Evolutionary conservation across 176 grass and related monocot species (phyloP), one percentile per base, ranked within the genome.

Genomic region (Aegilops sharonensis): DNA sequence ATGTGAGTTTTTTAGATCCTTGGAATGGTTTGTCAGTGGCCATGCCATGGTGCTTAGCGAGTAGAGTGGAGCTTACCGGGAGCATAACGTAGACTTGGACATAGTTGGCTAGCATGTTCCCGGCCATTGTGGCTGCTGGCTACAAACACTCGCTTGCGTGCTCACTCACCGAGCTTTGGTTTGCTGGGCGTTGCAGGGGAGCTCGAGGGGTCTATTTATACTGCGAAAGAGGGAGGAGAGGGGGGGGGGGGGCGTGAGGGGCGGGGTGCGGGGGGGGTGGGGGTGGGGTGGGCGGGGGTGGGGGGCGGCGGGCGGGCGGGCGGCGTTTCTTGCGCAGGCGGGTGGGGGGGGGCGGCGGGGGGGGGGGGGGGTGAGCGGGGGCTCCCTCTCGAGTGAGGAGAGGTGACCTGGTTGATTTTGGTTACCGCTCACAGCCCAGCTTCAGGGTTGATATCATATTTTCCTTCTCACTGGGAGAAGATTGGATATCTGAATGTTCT

Each of bases 21-120:
- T 32, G 40, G 20, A 67, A 21, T 64, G 24, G 24, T 65, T 20
- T 31, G 30, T 66, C 1, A 2, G 30, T 31, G 30, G 30, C 30
- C 30, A 31, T 39, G 12, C 6, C 6, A 81, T 64, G 39, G 48
- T 77, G 37, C n/a, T 50, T 60, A 68, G 63, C 11, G 29, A 1
- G 63, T 3, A 1, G 40, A 52, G 20, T 23, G 70, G 24, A 40
- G 75, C 93, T 89, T 88, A 95, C 93, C 27, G 88, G 90, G 75
- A 95, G 86, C 93, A 92, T 95, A 47, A 91, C 90, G 69, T 87
- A 90, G 65, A 91, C 88, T 67, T 87, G 86, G 69, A 95, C 86
- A 60, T 92, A 95, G 86, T 95, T 95, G 50, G 83, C 88, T 36
- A 85, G 59, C 88, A 90, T 69, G 77, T 85, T 86, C 77, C 24